These are phyloP conservation scores for Lachnellula hyalina DNA, from an alignment of 2,329 filamentous ascomycete genomes.

Conservation along the genomic window DNA sequence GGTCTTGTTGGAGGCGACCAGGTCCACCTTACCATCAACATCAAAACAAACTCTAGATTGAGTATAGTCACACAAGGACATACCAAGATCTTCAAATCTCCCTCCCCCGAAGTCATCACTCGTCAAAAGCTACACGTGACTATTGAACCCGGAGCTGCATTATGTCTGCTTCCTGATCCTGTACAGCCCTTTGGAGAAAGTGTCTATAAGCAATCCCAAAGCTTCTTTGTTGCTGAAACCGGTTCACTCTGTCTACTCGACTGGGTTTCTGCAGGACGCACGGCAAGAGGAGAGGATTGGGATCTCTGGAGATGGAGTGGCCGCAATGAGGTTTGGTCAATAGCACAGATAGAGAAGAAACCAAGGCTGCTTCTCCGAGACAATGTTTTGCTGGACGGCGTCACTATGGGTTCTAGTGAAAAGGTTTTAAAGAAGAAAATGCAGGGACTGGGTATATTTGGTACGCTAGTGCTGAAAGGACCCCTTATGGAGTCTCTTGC, in stretches of 20 bases:
- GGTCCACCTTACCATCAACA: constrained; percentile 64
- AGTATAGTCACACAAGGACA: constrained; percentile 68
- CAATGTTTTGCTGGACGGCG: constrained; percentile 67
- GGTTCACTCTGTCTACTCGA: constrained; percentile 77
- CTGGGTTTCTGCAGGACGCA: constrained; percentile 88
- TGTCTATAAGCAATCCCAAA: constrained; percentile 78
- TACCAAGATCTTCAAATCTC: constrained; percentile 91
- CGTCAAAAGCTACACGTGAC: constrained; percentile 50
- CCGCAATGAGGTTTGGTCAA: constrained; percentile 78
- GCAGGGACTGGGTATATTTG: constrained; percentile 70
- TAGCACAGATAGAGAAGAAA: constrained; percentile 35
- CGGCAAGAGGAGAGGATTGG: constrained; percentile 85
- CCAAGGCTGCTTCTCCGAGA: constrained; percentile 75
- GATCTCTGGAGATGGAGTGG: constrained; percentile 73
- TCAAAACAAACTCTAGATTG: constrained; percentile 61
- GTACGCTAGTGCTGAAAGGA: constrained; percentile 79
- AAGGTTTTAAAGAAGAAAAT: constrained; percentile 54
- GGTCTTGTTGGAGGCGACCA: constrained; percentile 85
- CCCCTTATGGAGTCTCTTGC: constrained; percentile 60
- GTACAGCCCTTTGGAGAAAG: constrained; percentile 85
- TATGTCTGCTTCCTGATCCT: constrained; percentile 79
- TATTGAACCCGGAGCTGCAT: constrained; percentile 45
- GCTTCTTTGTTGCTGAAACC: constrained; percentile 56
- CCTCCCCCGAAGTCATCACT: constrained; percentile 49
- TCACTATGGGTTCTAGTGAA: constrained; percentile 37